phyloP scores from a whole-genome alignment of 2,329 filamentous ascomycete species.

The Scedosporium minutisporum region DNA sequence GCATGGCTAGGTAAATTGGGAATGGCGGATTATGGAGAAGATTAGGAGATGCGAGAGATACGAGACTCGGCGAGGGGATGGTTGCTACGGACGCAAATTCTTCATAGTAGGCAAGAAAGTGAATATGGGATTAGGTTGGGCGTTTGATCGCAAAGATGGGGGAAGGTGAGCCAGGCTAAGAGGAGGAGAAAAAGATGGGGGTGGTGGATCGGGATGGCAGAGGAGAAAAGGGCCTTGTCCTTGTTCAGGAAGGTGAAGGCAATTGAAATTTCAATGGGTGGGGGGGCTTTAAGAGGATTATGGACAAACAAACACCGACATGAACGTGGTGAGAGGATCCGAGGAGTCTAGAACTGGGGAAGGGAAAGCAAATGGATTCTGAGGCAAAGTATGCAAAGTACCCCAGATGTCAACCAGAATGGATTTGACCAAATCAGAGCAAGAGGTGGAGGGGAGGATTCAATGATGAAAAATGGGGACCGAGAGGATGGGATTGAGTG shows the following conservation, averaged over 20 bases:
- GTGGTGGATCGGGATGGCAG: neutral
- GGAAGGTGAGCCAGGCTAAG: neutral
- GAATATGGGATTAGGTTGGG: too few species aligned
- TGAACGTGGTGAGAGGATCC: too few species aligned
- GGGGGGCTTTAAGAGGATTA: neutral
- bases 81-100: neutral
- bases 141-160: neutral
- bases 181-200: too few species aligned
- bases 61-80: neutral
- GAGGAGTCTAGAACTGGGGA: too few species aligned
- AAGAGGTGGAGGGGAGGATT: too few species aligned
- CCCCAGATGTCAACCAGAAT: too few species aligned
- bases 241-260: too few species aligned
- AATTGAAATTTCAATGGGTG: neutral
- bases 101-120: neutral
- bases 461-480: too few species aligned
- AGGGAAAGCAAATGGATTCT: too few species aligned
- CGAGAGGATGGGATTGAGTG: too few species aligned
- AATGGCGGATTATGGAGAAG: neutral
- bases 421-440: too few species aligned
- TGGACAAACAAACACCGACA: neutral
- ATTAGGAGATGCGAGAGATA: neutral
- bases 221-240: neutral
- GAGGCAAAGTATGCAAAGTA: too few species aligned
- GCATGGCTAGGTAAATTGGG: neutral